Conservation (phyloP, 768 basidiomycete species). For the Rhodosporidiobolus sp. region DNA sequence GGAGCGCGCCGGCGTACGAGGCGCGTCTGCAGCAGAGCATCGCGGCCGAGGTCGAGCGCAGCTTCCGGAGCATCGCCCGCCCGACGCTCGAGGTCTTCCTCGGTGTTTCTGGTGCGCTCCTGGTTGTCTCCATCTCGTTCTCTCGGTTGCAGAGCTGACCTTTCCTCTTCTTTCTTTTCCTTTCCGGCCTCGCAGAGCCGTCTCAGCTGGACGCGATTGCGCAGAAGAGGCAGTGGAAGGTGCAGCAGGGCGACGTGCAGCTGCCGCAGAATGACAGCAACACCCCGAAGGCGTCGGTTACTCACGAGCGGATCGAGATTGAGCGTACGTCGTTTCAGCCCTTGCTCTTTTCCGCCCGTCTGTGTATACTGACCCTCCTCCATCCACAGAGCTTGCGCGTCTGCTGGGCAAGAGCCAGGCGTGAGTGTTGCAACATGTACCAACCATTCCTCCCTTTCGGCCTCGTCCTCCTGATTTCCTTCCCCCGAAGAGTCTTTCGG, state of each 20-base stretch:
- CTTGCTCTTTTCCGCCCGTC: background rate
- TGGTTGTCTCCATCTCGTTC: background rate
- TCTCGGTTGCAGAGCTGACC: too few relatives aligned
- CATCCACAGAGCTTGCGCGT: conserved; percentile 18
- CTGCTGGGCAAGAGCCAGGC: conserved; percentile 23
- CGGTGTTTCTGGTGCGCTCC: conserved; percentile 21
- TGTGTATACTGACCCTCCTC: background rate
- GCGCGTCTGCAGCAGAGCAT: conserved; percentile 11
- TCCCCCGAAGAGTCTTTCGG: too few relatives aligned
- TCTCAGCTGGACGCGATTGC: conserved; percentile 14
- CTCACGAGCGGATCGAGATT: conserved; percentile 42
- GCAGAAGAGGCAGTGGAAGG: conserved; percentile 22
- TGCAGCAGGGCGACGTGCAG: conserved; percentile 28
- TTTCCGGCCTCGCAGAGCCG: background rate
- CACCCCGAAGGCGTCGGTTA: conserved; percentile 38
- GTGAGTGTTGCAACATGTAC: background rate
- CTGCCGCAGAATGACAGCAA: conserved; percentile 42
- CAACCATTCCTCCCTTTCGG: background rate
- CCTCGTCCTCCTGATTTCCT: too few relatives aligned
- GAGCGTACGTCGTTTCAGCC: conserved; percentile 31
- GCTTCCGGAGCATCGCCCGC: conserved; percentile 29
- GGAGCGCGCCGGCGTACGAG: conserved; percentile 24
- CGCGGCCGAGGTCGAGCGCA: conserved; percentile 31
- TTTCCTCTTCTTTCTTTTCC: background rate
- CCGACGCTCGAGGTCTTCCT: conserved; percentile 30